Base-by-base conservation (phyloP, 331 rosid genomes). In the Prunus yedoensis region DNA sequence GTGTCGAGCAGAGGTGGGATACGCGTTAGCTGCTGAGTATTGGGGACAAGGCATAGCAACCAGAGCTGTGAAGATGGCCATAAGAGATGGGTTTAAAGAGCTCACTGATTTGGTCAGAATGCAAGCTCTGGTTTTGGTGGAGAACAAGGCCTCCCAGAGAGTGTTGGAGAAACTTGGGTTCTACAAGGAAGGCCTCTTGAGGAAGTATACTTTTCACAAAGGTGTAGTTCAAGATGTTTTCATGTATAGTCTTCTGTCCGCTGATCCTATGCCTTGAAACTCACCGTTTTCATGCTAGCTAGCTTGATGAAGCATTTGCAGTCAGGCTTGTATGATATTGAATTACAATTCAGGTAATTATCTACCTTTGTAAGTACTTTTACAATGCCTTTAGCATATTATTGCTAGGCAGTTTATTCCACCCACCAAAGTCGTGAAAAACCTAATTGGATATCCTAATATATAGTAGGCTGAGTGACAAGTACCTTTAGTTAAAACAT, bases 111-210 rank as follows among this genome's bases (percentile, higher is more conserved):
- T 64, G 30, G 41, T 54, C 15, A 65, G 78, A 74, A 30, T 78
- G 23, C 74, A 78, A 56, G 82, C 74, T 65, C 30, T 53, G 66
- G 63, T 65, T n/a, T 69, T 63, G 53, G 45, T 65, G 10, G 77
- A 72, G 66, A 78, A 71, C 68, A 71, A 30, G 74, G 68, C 78
- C 28, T 72, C 78, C 45, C 74, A 72, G 54, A 66, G 74, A 54
- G 74, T 78, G 20, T 53, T 72, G 73, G 82, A 72, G 14, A 78
- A 72, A 56, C 68, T 65, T 45, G 74, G 78, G n/a, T 78, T 78
- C 72, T 73, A 71, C 15, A 54, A 10, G 66, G 78, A 78, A 46
- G 68, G 67, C 66, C 16, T 65, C 5, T 4, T 72, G 53, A 28
- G 78, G 61, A 66, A 45, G 74, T 78, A 41, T 46, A 72, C 53